Evolutionary conservation across 257 asterid species (phyloP).

Genomic region (Solanum etuberosum): DNA sequence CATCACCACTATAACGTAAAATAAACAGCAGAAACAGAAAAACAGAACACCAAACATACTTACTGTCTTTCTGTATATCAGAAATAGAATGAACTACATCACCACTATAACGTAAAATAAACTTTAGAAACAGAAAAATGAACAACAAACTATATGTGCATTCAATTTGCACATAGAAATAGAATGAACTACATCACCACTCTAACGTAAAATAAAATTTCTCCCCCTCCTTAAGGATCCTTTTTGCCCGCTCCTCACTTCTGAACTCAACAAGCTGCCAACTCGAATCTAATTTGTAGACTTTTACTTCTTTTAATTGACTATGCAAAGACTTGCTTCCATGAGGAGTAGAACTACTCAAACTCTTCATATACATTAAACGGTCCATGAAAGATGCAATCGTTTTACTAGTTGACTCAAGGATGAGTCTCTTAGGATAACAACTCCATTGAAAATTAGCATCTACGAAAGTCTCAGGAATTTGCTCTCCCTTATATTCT

Average conservation of each 20-base stretch:
- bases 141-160: too few relatives aligned
- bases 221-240: neutral
- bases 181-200: neutral
- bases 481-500: neutral
- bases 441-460: neutral
- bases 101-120: too few relatives aligned
- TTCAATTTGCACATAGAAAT: too few relatives aligned
- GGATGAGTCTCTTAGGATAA: neutral
- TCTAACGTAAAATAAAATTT: neutral
- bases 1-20: neutral
- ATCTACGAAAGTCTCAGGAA: neutral
- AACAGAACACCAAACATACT: too few relatives aligned
- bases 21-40: too few relatives aligned
- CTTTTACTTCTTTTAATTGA: neutral
- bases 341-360: neutral
- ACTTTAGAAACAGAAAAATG: too few relatives aligned
- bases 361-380: neutral
- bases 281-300: neutral
- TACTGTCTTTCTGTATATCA: too few relatives aligned
- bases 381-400: neutral
- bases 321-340: neutral
- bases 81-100: too few relatives aligned
- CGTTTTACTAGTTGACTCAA: neutral
- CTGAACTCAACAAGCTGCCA: neutral
- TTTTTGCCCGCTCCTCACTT: neutral